Conservation (phyloP, 306 rosid species). For the Luffa acutangula region DNA sequence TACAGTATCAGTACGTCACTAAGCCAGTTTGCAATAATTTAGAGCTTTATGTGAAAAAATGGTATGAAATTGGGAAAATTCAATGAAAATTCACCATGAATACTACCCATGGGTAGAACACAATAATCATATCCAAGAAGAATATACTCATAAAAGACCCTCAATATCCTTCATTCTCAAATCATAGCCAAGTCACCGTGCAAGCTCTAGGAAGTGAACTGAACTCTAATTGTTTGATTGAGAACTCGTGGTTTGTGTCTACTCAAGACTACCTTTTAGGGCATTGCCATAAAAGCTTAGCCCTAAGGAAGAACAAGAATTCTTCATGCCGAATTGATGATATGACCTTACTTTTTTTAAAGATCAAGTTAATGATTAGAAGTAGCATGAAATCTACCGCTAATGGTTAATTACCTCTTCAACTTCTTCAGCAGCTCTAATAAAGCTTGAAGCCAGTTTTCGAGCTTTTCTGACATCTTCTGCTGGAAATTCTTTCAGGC, state of each 20-base stretch:
- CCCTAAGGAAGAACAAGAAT: neutral
- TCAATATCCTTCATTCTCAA: neutral
- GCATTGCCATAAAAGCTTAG: neutral
- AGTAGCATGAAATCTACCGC: neutral
- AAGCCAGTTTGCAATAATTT: neutral
- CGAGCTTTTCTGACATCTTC: constrained; percentile 72
- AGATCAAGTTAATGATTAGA: neutral
- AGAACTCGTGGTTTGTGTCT: neutral
- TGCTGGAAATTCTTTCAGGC: constrained; percentile 70
- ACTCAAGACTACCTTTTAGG: neutral
- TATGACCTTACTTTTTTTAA: neutral
- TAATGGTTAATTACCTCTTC: constrained; percentile 55
- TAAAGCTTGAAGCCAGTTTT: constrained; percentile 60
- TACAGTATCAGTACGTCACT: neutral
- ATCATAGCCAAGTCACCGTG: neutral
- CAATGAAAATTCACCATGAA: too few relatives aligned
- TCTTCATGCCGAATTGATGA: neutral
- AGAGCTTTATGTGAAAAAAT: neutral
- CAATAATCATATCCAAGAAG: neutral
- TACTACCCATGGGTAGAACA: neutral
- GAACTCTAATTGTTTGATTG: neutral
- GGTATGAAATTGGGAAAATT: neutral
- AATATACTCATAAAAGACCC: neutral
- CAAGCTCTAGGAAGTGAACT: neutral
- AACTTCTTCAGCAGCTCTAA: constrained; percentile 79